phyloP scores from a whole-genome alignment of 768 basidiomycete genomes.

The Leccinum obscurum region DNA sequence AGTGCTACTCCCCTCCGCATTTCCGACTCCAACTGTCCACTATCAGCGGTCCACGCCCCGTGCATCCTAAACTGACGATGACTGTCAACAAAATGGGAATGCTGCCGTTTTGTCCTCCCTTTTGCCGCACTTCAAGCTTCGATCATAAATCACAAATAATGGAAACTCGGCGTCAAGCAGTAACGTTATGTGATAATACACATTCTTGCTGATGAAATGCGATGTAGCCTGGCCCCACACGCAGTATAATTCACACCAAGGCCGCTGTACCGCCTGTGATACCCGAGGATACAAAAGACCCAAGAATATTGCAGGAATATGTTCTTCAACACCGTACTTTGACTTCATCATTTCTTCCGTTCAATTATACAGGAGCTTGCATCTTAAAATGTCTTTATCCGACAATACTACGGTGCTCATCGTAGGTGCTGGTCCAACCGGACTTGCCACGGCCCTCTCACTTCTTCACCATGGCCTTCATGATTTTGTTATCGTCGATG shows the following conservation, averaged over 20 bases:
- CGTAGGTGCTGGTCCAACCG: constrained; percentile 51
- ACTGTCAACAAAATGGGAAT: background rate
- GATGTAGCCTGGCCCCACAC: background rate
- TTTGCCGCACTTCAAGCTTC: background rate
- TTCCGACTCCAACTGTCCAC: background rate
- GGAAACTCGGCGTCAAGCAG: background rate
- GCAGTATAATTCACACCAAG: no score
- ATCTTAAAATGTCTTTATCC: constrained; percentile 29
- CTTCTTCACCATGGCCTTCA: constrained; percentile 41
- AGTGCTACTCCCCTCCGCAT: no score
- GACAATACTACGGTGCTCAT: constrained; percentile 43
- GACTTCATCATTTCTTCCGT: background rate
- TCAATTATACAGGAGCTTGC: background rate
- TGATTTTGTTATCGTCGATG: constrained; percentile 48
- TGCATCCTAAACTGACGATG: background rate
- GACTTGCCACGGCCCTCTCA: constrained; percentile 47
- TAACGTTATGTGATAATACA: background rate
- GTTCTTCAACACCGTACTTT: background rate
- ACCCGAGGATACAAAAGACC: background rate
- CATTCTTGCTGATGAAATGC: background rate
- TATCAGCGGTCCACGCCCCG: background rate
- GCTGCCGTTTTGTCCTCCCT: background rate
- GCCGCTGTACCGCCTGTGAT: no score
- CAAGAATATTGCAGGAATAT: background rate
- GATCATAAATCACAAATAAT: background rate